A percentile compares a stretch with the other conserved stretches of the same genome.
Evolutionary conservation across 2,329 filamentous ascomycete genomes (phyloP).

Genomic region (Alternaria conjuncta): DNA sequence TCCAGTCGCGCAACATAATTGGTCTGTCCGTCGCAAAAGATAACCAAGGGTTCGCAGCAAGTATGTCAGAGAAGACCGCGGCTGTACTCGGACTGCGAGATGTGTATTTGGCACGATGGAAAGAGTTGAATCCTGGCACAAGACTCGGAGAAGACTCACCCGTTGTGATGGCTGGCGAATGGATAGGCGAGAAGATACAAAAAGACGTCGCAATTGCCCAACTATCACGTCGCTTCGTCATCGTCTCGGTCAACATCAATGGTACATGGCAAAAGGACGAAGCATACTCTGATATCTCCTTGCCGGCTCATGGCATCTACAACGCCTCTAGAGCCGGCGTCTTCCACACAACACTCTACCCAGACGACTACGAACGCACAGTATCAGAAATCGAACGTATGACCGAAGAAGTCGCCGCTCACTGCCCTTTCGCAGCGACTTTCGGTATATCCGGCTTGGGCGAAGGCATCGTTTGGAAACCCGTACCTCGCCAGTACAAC

Average conservation of each 20-base stretch:
- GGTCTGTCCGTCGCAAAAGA: constrained; percentile 26
- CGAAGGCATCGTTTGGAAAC: constrained; percentile 2
- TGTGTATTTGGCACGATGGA: constrained; percentile 25
- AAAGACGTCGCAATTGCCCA: constrained; percentile 25
- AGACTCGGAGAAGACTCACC: constrained; percentile 14
- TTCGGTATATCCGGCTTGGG: not conserved
- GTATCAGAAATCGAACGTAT: not conserved
- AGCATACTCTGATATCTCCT: not conserved
- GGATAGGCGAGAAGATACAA: constrained; percentile 38
- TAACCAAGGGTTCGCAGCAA: constrained; percentile 32
- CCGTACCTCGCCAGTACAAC: not conserved
- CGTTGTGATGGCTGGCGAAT: constrained; percentile 39
- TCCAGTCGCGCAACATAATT: constrained; percentile 34
- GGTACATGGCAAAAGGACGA: constrained; percentile 30
- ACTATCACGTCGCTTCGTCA: constrained; percentile 35
- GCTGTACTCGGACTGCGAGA: constrained; percentile 27
- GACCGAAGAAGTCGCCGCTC: not conserved
- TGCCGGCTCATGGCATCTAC: not conserved
- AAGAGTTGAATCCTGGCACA: constrained; percentile 17
- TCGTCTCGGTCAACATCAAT: constrained; percentile 36
- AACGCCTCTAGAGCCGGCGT: not conserved
- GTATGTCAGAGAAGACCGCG: constrained; percentile 23
- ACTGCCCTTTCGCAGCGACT: not conserved
- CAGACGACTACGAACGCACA: not conserved
- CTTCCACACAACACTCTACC: not conserved